Evolutionary conservation across 2,329 filamentous ascomycete genomes (phyloP), one percentile per base, ranked within the genome.

Genomic region (Colletotrichum sp.): DNA sequence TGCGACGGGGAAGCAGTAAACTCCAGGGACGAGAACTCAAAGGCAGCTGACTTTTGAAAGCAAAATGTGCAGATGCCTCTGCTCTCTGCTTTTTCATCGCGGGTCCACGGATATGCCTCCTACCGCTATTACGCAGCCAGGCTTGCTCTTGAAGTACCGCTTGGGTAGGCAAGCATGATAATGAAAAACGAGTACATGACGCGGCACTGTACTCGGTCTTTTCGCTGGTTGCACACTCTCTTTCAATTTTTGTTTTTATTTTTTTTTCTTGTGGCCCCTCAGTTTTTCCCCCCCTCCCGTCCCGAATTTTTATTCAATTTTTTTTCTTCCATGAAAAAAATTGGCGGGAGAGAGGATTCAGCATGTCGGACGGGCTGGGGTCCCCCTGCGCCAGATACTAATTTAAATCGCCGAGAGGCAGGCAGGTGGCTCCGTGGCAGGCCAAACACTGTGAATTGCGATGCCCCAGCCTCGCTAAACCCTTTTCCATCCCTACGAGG

Each of bases 381-480:
- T 30, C 36, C 34, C 59, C 61, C 34, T 64, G 61, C 66, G 61
- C 34, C 34, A 71, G 60, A 61, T 70, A 61, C 71, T 75, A 70
- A 75, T 64, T 64, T 64, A 76, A 76, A 76, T 76, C 74, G 74
- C 74, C 74, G 74, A 76, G 30, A 60, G 59, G 26, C 32, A 67
- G 34, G 68, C 67, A 64, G 34, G 68, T 74, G 67, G 59, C 71
- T 57, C 71, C 67, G 36, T 60, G 67, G 57, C 28, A 59, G 59
- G 71, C 66, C 39, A 48, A 24, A 30, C 67, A 65, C 67, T 64
- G 72, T 71, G 67, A 36, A 65, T 43, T 57, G 34, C 39, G 57
- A 65, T 71, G 59, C 59, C 66, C 71, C 71, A 70, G 60, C 28
- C 55, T 72, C 60, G 72, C 72, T 74, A 67, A 67, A 59, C 73